Conservation (phyloP, 371 early-diverging fungal genomes). For the Apophysomyces ossiformis region DNA sequence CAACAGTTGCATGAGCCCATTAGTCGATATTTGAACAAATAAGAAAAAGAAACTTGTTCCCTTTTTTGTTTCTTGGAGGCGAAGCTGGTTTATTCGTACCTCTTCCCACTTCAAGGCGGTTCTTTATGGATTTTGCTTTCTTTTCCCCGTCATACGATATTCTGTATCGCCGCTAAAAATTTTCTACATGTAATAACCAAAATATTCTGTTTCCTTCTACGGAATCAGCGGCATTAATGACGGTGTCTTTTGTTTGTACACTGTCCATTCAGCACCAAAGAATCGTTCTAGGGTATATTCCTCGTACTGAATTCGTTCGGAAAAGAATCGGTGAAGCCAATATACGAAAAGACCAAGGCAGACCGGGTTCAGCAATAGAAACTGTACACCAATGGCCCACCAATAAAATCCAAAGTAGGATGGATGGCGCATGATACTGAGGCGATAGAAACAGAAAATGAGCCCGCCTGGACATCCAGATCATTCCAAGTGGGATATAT, state of each 20-base stretch:
- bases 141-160: background rate
- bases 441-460: background rate
- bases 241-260: conserved; percentile 45
- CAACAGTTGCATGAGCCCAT: background rate
- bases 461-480: too few relatives aligned
- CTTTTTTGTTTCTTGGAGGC: too few relatives aligned
- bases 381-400: conserved; percentile 80
- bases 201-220: conserved; percentile 13
- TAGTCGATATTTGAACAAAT: background rate
- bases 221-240: conserved; percentile 50
- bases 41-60: background rate
- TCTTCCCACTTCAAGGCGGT: too few relatives aligned
- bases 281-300: conserved; percentile 73
- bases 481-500: background rate
- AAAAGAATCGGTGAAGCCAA: conserved; percentile 74
- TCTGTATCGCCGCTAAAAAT: conserved; percentile 1
- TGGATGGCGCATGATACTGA: conserved; percentile 82
- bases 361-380: conserved; percentile 75
- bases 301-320: conserved; percentile 76
- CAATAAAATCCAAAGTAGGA: conserved; percentile 90
- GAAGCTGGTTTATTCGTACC: too few relatives aligned
- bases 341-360: conserved; percentile 65
- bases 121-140: too few relatives aligned
- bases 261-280: conserved; percentile 75
- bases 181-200: background rate